Evolutionary conservation across 192 early-diverging fungal genomes (phyloP).

Genomic region (Podila epigama): DNA sequence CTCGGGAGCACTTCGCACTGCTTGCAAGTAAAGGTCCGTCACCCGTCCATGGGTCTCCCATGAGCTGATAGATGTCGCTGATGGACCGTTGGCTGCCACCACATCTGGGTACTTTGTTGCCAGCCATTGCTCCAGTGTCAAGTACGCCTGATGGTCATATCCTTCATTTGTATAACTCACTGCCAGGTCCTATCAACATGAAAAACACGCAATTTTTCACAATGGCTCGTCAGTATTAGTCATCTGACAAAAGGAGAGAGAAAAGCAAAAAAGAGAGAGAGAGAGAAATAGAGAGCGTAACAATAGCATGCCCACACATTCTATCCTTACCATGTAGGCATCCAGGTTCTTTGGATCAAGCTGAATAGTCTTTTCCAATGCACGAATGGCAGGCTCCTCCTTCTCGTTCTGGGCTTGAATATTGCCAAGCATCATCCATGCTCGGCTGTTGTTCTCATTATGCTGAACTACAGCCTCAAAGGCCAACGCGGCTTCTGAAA

Average conservation of each 20-base stretch:
- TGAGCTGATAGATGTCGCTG: conserved; percentile 51
- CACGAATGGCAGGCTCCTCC: conserved; percentile 92
- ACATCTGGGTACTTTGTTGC: conserved; percentile 73
- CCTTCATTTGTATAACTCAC: conserved; percentile 98
- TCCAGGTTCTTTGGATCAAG: conserved; percentile 74
- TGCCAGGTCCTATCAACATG: conserved; percentile 79
- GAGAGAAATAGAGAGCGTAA: not conserved
- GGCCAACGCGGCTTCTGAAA: conserved; percentile 91
- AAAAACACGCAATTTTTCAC: too few species aligned
- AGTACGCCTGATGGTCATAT: conserved; percentile 89
- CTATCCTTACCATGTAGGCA: conserved; percentile 68
- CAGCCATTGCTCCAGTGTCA: conserved; percentile 91
- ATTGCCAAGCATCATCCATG: conserved; percentile 92
- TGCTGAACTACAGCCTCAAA: conserved; percentile 91
- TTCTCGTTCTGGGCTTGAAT: conserved; percentile 98
- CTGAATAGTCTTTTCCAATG: conserved; percentile 83
- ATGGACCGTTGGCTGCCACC: conserved; percentile 32
- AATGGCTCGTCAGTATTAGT: too few species aligned
- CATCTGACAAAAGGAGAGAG: too few species aligned
- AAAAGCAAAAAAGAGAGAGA: conserved; percentile 8
- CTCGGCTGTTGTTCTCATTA: conserved; percentile 76
- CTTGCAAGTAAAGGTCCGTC: conserved; percentile 81
- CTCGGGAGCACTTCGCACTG: conserved; percentile 70
- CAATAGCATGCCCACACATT: not conserved
- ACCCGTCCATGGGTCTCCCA: conserved; percentile 70